These are phyloP conservation scores for Chaetomiaceae sp. DNA, from an alignment of 2,329 filamentous ascomycete species.

Conservation along the genomic window DNA sequence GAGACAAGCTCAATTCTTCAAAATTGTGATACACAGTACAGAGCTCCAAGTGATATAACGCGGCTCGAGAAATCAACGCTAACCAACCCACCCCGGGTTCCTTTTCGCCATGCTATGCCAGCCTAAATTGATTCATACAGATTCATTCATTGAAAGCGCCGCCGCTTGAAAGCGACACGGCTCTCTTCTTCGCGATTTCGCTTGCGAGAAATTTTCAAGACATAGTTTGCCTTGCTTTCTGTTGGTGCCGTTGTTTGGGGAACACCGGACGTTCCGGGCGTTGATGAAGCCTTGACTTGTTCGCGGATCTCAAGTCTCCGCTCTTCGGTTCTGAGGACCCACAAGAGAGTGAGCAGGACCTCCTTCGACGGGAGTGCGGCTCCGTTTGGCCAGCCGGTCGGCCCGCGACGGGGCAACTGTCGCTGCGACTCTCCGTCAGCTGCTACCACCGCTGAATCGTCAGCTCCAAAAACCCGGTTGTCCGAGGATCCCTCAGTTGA, in stretches of 20 bases:
- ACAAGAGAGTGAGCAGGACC: constrained; percentile 45
- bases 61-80: constrained; percentile 8
- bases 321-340: constrained; percentile 43
- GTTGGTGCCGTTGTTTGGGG: constrained; percentile 20
- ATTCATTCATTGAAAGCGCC: constrained; percentile 11
- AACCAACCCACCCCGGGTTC: neutral
- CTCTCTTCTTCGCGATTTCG: constrained; percentile 11
- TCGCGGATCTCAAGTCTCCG: constrained; percentile 31
- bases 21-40: constrained; percentile 6
- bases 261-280: constrained; percentile 23
- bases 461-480: constrained; percentile 40
- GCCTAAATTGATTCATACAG: constrained; percentile 13
- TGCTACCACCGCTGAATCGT: constrained; percentile 32
- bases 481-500: constrained; percentile 51
- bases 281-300: constrained; percentile 19
- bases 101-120: constrained; percentile 11
- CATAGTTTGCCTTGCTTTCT: constrained; percentile 14
- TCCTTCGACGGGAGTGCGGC: constrained; percentile 44
- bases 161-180: neutral
- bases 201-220: constrained; percentile 25
- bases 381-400: constrained; percentile 33
- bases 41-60: neutral
- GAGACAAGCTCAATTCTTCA: constrained; percentile 9
- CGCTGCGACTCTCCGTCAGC: constrained; percentile 24
- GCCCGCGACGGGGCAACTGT: constrained; percentile 21